A percentile compares a stretch with the other conserved stretches of the same genome.
Evolutionary conservation across 164 flowering plant genomes (phyloP).

Genomic region (Magnolia kwangsiensis): DNA sequence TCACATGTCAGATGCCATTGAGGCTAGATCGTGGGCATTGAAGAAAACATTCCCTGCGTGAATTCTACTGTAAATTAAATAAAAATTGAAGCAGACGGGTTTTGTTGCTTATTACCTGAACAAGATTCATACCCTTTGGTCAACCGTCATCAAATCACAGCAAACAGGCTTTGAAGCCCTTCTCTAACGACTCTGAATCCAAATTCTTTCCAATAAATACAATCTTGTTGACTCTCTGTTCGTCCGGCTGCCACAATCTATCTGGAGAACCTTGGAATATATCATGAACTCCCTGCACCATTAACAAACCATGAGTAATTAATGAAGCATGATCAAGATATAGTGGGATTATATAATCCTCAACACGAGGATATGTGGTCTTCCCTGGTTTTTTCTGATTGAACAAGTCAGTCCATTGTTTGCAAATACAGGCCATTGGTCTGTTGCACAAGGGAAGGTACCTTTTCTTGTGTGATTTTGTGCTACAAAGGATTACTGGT

Average conservation of each 20-base stretch:
- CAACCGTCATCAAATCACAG: slow-evolving; percentile 24
- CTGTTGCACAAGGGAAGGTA: no score
- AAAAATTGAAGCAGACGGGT: background rate
- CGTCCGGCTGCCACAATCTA: slow-evolving; percentile 74
- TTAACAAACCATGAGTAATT: background rate
- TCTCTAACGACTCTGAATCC: slow-evolving; percentile 64
- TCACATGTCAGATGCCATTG: background rate
- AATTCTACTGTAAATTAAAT: no score
- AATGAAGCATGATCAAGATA: background rate
- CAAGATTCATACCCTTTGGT: background rate
- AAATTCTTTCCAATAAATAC: slow-evolving; percentile 95
- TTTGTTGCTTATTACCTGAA: background rate
- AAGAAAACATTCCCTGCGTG: background rate
- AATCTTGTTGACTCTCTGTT: slow-evolving; percentile 83
- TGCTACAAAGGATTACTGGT: no score
- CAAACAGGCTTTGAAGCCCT: slow-evolving; percentile 85
- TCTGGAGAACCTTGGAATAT: slow-evolving; percentile 98
- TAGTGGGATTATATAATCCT: background rate
- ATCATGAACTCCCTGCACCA: slow-evolving; percentile 90
- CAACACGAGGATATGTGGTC: no score
- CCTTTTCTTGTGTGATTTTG: no score
- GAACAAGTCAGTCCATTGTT: no score
- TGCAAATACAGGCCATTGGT: no score
- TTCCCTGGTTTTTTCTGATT: no score
- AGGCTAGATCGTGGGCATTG: background rate